Percentiles rank a stretch among this genome's conserved stretches.
phyloP scores from a whole-genome alignment of 1,284 basidiomycete genomes.

The Macrocystidia cucumis region DNA sequence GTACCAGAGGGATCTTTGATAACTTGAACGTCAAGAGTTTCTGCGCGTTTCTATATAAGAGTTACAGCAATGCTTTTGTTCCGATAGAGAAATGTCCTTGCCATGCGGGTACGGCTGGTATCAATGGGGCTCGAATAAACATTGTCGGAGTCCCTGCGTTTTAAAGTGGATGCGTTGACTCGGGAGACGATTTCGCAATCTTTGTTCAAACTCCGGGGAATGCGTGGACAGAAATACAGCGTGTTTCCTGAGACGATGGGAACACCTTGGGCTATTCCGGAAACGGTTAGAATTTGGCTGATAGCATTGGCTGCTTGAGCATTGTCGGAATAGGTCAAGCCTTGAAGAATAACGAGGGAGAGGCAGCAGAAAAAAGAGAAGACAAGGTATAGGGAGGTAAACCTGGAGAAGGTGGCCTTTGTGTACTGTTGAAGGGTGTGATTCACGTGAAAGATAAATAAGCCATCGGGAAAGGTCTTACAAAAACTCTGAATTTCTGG shows the following conservation, averaged over 20 bases:
- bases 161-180: no score
- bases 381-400: conserved; percentile 34
- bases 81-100: no score
- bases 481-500: no score
- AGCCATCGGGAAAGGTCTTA: neutral
- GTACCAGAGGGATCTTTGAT: conserved; percentile 1
- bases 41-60: no score
- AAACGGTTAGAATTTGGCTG: conserved; percentile 15
- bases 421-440: conserved; percentile 24
- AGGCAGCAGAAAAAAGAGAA: conserved; percentile 30
- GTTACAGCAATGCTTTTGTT: no score
- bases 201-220: no score
- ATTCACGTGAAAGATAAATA: neutral
- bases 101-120: no score
- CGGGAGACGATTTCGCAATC: no score
- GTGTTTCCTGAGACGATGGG: conserved; percentile 17
- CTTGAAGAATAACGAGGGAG: conserved; percentile 27
- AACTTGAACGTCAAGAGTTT: conserved; percentile 5
- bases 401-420: conserved; percentile 33
- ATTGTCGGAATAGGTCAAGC: conserved; percentile 24
- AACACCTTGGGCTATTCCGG: conserved; percentile 14
- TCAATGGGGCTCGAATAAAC: no score
- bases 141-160: no score
- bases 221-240: no score
- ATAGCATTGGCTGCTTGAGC: conserved; percentile 21